These are phyloP conservation scores for Medicago lupulina DNA, from an alignment of 306 rosid genomes.

Conservation along the genomic window DNA sequence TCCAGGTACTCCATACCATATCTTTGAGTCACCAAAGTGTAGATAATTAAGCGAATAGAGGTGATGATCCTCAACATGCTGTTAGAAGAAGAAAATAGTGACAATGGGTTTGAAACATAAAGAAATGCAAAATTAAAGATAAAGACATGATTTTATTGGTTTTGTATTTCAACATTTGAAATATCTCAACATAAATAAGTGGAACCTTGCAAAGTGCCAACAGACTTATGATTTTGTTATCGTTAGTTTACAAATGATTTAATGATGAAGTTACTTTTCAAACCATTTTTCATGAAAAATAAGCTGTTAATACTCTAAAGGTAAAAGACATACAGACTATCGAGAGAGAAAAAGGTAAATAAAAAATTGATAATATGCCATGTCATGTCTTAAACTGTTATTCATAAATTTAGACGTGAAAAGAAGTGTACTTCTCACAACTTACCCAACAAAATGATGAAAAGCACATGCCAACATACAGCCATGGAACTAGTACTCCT, in stretches of 20 bases:
- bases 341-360: not conserved
- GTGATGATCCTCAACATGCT: constrained; percentile 99
- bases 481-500: constrained; percentile 98
- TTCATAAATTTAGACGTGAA: constrained; percentile 13
- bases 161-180: too few relatives aligned
- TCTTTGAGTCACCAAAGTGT: constrained; percentile 93
- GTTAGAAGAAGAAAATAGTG: constrained; percentile 47
- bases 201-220: too few relatives aligned
- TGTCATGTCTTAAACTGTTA: not conserved
- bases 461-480: constrained; percentile 97
- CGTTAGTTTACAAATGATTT: too few relatives aligned
- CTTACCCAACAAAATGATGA: constrained; percentile 99
- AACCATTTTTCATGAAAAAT: too few relatives aligned
- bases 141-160: not conserved
- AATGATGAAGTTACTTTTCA: too few relatives aligned
- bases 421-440: constrained; percentile 32
- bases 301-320: too few relatives aligned
- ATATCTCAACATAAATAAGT: too few relatives aligned
- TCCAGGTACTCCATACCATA: constrained; percentile 97
- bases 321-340: too few relatives aligned
- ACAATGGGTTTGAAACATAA: constrained; percentile 36
- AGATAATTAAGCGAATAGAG: constrained; percentile 90
- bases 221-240: too few relatives aligned
- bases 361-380: constrained; percentile 17
- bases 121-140: constrained; percentile 35